Base-by-base conservation (phyloP, 2,329 filamentous ascomycete genomes). In the Albifimbria verrucaria region DNA sequence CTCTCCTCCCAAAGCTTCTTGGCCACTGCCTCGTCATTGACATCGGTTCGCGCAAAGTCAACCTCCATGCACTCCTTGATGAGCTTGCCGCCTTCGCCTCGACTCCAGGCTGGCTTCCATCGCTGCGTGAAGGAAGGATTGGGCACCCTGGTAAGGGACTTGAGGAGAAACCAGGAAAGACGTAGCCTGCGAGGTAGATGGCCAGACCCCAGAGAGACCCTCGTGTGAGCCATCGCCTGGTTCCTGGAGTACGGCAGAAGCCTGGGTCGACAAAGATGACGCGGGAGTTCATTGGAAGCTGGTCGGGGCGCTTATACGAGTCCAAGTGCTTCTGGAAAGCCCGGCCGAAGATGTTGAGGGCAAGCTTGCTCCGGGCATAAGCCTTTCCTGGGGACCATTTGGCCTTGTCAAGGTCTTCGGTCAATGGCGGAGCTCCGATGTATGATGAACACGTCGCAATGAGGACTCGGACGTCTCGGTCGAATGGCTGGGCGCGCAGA, bases 301-400 rank as follows among this genome's bases (percentile, higher is more conserved):
- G 82, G 67, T 99, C 94, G 0, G 92, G 91, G 22, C 94, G 82
- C 64, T 89, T 83, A 71, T 95, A 96, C 2, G 87, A 76, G 59
- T 92, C 86, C 46, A 99, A 78, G 68, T 97, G 93, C 68, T 96
- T 94, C 72, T 97, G 93, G 68, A 93, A 96, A 9, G 93, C 89
- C 48, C 88, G 82, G 0, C 90, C 92, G 67, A 99, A 97, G 17
- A 89, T 85, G 79, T 93, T 95, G 45, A 97, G 77, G 1, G 94
- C 91, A 24, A 97, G 76, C 78, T 87, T 81, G 75, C 80, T 83
- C 72, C 81, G 75, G 65, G 88, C 77, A 63, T 87, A 90, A 18
- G 83, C 81, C 42, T 72, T 78, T 4, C 71, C 69, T 0, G 84
- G 77, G 0, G 81, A 77, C 79, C 83, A 85, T 47, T 72, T 72